Evolutionary conservation across 1,284 basidiomycete genomes (phyloP), one percentile per base, ranked within the genome.

Genomic region (Vanrija pseudolonga): DNA sequence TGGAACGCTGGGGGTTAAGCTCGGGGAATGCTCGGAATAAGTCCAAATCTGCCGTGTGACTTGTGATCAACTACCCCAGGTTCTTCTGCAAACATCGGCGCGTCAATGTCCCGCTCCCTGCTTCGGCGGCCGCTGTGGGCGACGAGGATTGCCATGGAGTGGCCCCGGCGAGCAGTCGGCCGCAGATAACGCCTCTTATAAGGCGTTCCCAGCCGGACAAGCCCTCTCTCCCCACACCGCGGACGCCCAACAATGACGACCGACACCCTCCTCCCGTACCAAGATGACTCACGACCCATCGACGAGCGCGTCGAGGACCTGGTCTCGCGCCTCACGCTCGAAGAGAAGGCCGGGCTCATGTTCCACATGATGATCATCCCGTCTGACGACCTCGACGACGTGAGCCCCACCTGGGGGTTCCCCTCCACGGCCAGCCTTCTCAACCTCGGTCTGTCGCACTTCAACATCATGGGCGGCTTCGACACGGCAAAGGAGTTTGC

Each of bases 281-380:
- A 60, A 18, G 48, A 60, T 22, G 32, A 41, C 1, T 28, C 40
- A 0, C 32, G 53, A 3, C 19, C 54, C 8, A 19, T 36, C 2
- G 51, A 53, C n/a, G 36, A 47, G n/a, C 58, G 58, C 17, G 51
- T 47, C 11, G 48, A 44, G 18, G 58, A 60, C 49, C 58, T 60
- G 15, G 19, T 60, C 36, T 2, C 22, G 4, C 58, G 55, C 9
- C 40, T 60, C 6, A 20, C 47, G 1, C 39, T 56, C n/a, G 45
- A 47, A n/a, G 41, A 56, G 11, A 53, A 56, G 36, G 51, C 36
- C 6, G 58, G 45, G 9, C 55, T 56, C 37, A 56, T 60, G 58
- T 60, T 56, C 48, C 58, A 60, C 24, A 56, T 49, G 22, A 53
- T 60, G 24, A 37, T 44, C 6, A 14, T 41, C 12, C 36, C 55